Evolutionary conservation across 2,329 filamentous ascomycete genomes (phyloP).

Genomic region (Bipolaris oryzae): DNA sequence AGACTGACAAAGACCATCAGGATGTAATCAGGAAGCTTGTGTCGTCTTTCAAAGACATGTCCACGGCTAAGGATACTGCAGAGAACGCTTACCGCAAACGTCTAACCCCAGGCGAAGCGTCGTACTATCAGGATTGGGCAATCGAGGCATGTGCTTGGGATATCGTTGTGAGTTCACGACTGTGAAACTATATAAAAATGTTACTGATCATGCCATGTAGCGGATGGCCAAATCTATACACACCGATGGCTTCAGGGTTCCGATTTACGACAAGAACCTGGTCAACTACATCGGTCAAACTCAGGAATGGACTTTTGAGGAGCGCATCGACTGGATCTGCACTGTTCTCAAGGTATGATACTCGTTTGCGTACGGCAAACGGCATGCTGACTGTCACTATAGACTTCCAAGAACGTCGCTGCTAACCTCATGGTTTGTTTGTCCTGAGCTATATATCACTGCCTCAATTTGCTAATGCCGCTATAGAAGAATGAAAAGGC

Average conservation of each 20-base stretch:
- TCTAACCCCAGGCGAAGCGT: constrained; percentile 5
- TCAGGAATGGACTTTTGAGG: constrained; percentile 15
- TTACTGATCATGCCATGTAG: constrained; percentile 2
- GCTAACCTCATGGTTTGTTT: constrained; percentile 19
- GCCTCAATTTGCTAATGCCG: neutral
- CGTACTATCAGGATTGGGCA: constrained; percentile 17
- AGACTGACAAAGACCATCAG: constrained; percentile 11
- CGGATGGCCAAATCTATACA: constrained; percentile 12
- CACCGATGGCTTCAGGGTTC: constrained; percentile 12
- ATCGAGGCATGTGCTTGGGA: constrained; percentile 22
- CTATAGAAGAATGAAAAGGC: constrained; percentile 19
- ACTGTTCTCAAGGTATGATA: constrained; percentile 11
- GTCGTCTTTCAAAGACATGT: constrained; percentile 16
- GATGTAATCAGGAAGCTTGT: constrained; percentile 2
- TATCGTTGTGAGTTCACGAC: constrained; percentile 7
- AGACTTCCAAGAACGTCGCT: constrained; percentile 15
- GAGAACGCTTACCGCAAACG: constrained; percentile 20
- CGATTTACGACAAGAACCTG: constrained; percentile 17
- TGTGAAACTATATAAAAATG: neutral
- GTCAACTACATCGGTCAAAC: constrained; percentile 19
- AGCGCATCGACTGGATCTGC: constrained; percentile 21
- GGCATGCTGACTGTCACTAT: neutral
- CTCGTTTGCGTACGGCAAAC: neutral
- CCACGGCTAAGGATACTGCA: constrained; percentile 5
- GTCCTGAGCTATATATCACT: neutral